Evolutionary conservation across 106 monocot genomes (phyloP).

Genomic region (Dendrobium chrysotoxum): DNA sequence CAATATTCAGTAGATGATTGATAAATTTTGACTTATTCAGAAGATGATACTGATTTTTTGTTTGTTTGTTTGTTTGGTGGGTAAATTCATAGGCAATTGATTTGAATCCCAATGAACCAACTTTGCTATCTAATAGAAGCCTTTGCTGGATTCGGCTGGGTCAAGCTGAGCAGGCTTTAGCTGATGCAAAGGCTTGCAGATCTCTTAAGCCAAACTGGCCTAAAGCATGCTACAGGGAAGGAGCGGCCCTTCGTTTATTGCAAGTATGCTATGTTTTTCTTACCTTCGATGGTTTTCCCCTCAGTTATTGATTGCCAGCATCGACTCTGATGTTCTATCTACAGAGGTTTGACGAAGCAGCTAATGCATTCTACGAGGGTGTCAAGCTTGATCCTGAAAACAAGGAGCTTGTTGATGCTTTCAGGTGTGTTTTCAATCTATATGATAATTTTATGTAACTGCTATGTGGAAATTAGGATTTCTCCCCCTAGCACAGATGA

Average conservation of each 20-base stretch:
- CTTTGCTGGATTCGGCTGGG: conserved; percentile 82
- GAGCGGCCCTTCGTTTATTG: conserved; percentile 64
- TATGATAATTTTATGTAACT: not conserved
- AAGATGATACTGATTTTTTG: not conserved
- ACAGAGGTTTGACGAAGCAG: conserved; percentile 89
- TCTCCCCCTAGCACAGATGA: not conserved
- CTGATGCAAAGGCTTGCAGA: conserved; percentile 73
- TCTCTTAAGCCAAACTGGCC: conserved; percentile 69
- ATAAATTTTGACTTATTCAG: not conserved
- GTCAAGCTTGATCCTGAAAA: conserved; percentile 88
- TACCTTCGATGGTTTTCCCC: not conserved
- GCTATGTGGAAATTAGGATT: not conserved
- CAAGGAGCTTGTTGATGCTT: conserved; percentile 75
- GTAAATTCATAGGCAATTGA: conserved; percentile 64
- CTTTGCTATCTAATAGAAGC: conserved; percentile 77
- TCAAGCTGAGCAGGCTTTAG: conserved; percentile 65
- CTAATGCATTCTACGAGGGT: conserved; percentile 93
- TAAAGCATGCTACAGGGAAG: conserved; percentile 95
- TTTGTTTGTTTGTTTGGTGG: not conserved
- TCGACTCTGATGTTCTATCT: not conserved
- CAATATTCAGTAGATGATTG: not conserved
- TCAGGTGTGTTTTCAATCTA: conserved; percentile 42
- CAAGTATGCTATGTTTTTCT: conserved; percentile 30
- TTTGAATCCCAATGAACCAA: conserved; percentile 69
- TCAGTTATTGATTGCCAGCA: not conserved